These are phyloP conservation scores for Neofusicoccum sp. DNA, from an alignment of 2,329 filamentous ascomycete genomes.

Conservation along the genomic window DNA sequence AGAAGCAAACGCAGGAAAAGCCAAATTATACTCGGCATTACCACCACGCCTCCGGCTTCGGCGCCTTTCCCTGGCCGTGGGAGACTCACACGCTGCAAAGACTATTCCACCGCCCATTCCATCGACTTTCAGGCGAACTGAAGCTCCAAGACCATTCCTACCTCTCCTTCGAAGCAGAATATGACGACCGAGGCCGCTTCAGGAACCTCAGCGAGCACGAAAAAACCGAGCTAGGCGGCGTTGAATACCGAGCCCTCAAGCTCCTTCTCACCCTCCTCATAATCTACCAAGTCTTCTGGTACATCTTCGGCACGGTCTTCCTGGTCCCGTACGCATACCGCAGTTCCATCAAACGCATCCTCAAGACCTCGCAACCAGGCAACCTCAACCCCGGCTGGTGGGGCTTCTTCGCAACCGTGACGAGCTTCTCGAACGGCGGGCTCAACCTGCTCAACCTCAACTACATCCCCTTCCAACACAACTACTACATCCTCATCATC, in stretches of 20 bases:
- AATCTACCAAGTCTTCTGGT: conserved; percentile 33
- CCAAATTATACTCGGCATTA: conserved; percentile 24
- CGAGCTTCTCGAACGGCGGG: conserved; percentile 32
- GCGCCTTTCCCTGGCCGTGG: conserved; percentile 33
- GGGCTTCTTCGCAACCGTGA: conserved; percentile 29
- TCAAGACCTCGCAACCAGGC: conserved; percentile 22
- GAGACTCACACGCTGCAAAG: conserved; percentile 27
- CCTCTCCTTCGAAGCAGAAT: conserved; percentile 31
- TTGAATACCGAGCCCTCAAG: conserved; percentile 41
- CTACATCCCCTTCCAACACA: conserved; percentile 42
- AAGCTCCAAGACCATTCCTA: conserved; percentile 30
- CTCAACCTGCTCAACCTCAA: conserved; percentile 28
- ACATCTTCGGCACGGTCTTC: conserved; percentile 20
- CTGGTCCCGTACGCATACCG: conserved; percentile 23
- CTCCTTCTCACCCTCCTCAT: conserved; percentile 20
- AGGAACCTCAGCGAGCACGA: conserved; percentile 41
- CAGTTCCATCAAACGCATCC: conserved; percentile 1
- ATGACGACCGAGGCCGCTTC: conserved; percentile 33
- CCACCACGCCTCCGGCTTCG: conserved; percentile 29
- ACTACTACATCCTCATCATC: conserved; percentile 42
- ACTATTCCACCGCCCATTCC: conserved; percentile 26
- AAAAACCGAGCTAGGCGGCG: conserved; percentile 42
- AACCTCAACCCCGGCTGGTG: conserved; percentile 33
- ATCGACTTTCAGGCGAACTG: conserved; percentile 24
- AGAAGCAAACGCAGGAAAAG: not conserved